Percentiles rank a stretch among this genome's conserved stretches.
These are phyloP conservation scores for Trichoderma sp. DNA, from an alignment of 2,329 filamentous ascomycete genomes.

Conservation along the genomic window DNA sequence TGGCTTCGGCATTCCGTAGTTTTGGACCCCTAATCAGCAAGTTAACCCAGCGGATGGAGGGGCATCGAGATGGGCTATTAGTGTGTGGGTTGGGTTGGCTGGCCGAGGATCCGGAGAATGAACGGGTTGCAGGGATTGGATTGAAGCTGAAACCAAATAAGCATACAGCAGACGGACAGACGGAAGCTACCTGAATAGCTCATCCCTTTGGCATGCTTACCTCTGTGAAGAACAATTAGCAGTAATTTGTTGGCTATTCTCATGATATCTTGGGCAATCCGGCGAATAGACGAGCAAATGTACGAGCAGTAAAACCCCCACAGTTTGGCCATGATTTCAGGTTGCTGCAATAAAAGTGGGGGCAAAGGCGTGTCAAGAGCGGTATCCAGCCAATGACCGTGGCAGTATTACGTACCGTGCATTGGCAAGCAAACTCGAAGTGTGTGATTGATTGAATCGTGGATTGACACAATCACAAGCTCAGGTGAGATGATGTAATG, in stretches of 20 bases:
- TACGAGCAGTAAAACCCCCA: background rate
- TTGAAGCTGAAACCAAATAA: background rate
- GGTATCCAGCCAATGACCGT: background rate
- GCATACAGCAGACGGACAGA: background rate
- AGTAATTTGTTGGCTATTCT: background rate
- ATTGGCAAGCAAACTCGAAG: background rate
- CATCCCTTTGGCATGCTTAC: background rate
- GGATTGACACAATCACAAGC: background rate
- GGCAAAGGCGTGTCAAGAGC: background rate
- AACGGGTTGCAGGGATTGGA: background rate
- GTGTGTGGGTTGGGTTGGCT: background rate
- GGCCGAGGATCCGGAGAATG: background rate
- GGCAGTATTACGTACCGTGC: slow-evolving; percentile 18
- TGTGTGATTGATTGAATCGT: background rate
- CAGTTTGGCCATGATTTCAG: background rate
- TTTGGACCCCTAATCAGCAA: background rate
- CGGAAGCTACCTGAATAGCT: background rate
- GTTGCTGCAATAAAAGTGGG: background rate
- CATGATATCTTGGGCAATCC: background rate
- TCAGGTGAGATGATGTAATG: background rate
- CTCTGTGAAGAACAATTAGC: background rate
- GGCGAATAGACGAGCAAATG: background rate
- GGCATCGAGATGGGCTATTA: slow-evolving; percentile 4
- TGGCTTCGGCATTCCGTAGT: slow-evolving; percentile 23
- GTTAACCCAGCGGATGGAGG: background rate